A percentile compares a stretch with the other conserved stretches of the same genome.
These are phyloP conservation scores for Kwoniella sp. DNA, from an alignment of 768 basidiomycete species.

Conservation along the genomic window DNA sequence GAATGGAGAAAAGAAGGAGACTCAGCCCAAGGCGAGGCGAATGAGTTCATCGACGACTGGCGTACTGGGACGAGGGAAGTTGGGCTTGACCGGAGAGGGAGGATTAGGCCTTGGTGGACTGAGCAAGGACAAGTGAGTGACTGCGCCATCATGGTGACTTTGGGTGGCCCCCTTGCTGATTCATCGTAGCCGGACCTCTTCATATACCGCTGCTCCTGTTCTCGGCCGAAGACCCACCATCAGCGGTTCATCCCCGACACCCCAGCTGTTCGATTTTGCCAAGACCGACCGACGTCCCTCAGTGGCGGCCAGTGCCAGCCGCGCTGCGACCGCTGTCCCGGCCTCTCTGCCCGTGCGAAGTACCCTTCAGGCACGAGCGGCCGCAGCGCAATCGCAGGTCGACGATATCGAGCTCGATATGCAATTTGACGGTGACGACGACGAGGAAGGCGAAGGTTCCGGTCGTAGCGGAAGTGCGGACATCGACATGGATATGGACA, in stretches of 20 bases:
- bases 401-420: conserved; percentile 47
- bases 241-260: conserved; percentile 21
- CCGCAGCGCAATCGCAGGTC: no score
- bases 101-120: conserved; percentile 8
- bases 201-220: conserved; percentile 24
- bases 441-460: conserved; percentile 27
- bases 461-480: conserved; percentile 36
- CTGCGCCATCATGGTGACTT: background rate
- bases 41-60: conserved; percentile 44
- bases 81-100: conserved; percentile 33
- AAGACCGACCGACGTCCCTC: conserved; percentile 41
- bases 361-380: conserved; percentile 4
- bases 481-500: conserved; percentile 37
- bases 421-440: conserved; percentile 37
- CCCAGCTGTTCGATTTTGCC: conserved; percentile 44
- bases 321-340: conserved; percentile 21
- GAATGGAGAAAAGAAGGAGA: conserved; percentile 2
- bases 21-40: conserved; percentile 27
- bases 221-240: conserved; percentile 30
- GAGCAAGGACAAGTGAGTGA: conserved; percentile 33
- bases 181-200: conserved; percentile 8
- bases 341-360: conserved; percentile 30
- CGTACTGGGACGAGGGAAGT: conserved; percentile 38
- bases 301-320: background rate
- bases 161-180: background rate